Evolutionary conservation across 305 asterid genomes (phyloP), one percentile per base, ranked within the genome.

Genomic region (Solanum aculeatissimum): DNA sequence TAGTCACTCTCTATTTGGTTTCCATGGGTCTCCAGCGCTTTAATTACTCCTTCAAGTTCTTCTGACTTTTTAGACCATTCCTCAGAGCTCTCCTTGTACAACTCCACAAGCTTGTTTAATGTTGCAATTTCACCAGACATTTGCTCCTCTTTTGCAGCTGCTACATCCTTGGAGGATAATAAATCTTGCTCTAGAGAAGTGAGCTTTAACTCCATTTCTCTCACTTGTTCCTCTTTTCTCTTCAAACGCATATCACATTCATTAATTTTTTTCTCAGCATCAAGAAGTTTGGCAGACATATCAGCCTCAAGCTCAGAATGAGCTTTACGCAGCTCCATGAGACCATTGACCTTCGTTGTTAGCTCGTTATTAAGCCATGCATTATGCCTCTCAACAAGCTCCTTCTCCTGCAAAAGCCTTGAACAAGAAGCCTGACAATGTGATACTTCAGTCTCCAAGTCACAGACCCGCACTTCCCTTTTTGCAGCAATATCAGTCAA

Each of bases 51-150:
- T 90, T 97, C 98, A 68, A 97, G 99, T 80, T 95, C 98, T 70
- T 94, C 97, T 27, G 98, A 98, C 92, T 95, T 97, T 91, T 95
- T 94, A 75, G 99, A 93, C 98, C 98, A 97, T 84, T 95, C 98
- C 84, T 92, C 97, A 0, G 98, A 93, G 80, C 95, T 95, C 92
- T 95, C 98, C 91, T 97, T 97, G 82, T 95, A 95, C 71, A 97
- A 85, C 69, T 95, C 98, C 85, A 89, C 93, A 57, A 97, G 99
- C 90, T 94, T 95, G 83, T 90, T 91, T 66, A 92, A 90, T 94
- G 98, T 97, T 27, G 97, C 88, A 71, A 94, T 87, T 86, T 97
- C 99, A 51, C 98, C 93, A 72, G 93, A 89, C 84, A 89, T 92
- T 21, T 84, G 97, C 86, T 89, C 92, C 89, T 97, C 98, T 53